phyloP scores from a whole-genome alignment of 164 flowering plant species.

The Stephania japonica region DNA sequence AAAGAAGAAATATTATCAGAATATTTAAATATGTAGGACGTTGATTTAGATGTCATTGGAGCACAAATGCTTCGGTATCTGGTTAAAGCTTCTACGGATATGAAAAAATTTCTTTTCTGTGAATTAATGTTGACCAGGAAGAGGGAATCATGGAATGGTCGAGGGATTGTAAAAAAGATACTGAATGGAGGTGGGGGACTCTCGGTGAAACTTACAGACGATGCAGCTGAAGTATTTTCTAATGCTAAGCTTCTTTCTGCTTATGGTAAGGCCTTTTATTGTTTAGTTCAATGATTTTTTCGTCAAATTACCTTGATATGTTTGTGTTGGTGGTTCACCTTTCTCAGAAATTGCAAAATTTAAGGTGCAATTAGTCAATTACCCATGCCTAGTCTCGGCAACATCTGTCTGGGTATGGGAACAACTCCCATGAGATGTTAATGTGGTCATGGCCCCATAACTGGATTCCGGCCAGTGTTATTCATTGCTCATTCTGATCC shows the following conservation, averaged over 20 bases:
- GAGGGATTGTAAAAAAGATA: constrained; percentile 54
- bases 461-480: background rate
- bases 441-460: background rate
- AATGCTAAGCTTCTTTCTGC: constrained; percentile 74
- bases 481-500: background rate
- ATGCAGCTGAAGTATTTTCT: constrained; percentile 48
- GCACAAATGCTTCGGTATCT: background rate
- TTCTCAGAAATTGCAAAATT: background rate
- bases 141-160: constrained; percentile 25
- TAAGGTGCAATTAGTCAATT: background rate
- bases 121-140: constrained; percentile 11
- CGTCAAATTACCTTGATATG: no score
- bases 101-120: background rate
- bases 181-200: constrained; percentile 89
- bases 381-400: background rate
- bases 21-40: background rate
- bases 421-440: background rate
- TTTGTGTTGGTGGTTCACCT: background rate
- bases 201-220: constrained; percentile 38
- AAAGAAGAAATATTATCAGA: no score
- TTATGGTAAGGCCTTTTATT: constrained; percentile 49
- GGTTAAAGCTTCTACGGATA: background rate
- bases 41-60: background rate
- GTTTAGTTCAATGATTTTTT: background rate
- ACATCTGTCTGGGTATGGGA: background rate